Evolutionary conservation across 2,329 filamentous ascomycete species (phyloP).

Genomic region (Monilinia laxa): DNA sequence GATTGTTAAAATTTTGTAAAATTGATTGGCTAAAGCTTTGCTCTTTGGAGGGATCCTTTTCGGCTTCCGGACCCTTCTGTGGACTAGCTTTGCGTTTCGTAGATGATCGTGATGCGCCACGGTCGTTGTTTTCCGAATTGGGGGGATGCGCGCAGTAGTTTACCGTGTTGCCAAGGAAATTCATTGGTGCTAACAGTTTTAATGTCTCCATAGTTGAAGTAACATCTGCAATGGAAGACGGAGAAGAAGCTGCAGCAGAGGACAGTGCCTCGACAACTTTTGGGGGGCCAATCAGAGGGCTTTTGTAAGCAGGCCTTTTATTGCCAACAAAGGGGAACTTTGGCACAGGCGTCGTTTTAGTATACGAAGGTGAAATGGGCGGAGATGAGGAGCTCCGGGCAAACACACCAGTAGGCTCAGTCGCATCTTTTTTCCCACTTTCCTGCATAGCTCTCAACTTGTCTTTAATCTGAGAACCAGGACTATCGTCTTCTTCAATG

Average conservation of each 20-base stretch:
- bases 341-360: neutral
- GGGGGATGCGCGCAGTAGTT: too few relatives aligned
- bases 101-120: neutral
- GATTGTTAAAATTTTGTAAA: neutral
- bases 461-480: conserved; percentile 26
- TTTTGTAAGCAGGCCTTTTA: neutral
- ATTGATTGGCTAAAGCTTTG: neutral
- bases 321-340: neutral
- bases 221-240: neutral
- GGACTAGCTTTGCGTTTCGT: neutral
- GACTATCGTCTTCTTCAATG: conserved; percentile 20
- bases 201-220: neutral
- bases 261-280: neutral
- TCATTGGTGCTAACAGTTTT: neutral
- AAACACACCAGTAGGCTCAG: neutral
- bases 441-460: conserved; percentile 22
- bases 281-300: neutral
- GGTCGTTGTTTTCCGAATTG: neutral
- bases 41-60: neutral
- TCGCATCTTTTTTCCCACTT: conserved; percentile 13
- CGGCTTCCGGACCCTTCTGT: neutral
- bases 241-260: neutral
- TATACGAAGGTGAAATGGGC: neutral
- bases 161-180: neutral
- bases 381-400: neutral